Conservation (phyloP, 805 yeast species). For the Wickerhamomyces mucosus region DNA sequence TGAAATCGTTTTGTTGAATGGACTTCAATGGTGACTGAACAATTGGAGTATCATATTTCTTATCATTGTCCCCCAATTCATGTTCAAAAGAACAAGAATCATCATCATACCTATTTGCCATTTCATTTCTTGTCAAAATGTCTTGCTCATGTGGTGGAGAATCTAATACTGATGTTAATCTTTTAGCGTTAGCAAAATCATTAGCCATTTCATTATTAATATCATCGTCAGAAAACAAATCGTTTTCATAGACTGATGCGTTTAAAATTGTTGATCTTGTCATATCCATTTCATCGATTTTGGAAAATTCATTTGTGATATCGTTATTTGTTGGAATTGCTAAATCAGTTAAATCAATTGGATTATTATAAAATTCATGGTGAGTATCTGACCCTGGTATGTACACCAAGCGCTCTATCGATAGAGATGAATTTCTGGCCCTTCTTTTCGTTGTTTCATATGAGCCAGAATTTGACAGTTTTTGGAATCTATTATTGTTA, state of each 20-base stretch:
- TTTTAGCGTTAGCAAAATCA: slow-evolving; percentile 15
- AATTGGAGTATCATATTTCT: slow-evolving; percentile 5
- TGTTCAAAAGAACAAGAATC: not conserved
- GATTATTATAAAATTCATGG: slow-evolving; percentile 4
- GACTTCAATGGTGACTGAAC: slow-evolving; percentile 15
- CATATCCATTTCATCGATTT: too few species aligned
- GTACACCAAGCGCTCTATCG: not conserved
- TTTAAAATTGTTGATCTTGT: too few species aligned
- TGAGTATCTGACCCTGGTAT: not conserved
- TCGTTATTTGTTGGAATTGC: too few species aligned
- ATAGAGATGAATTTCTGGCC: not conserved
- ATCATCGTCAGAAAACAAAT: slow-evolving; percentile 18
- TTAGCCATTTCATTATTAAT: slow-evolving; percentile 16
- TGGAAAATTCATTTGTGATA: too few species aligned
- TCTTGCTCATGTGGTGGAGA: not conserved
- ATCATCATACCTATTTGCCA: not conserved
- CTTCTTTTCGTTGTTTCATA: too few species aligned
- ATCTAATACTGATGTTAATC: too few species aligned
- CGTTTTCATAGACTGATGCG: too few species aligned
- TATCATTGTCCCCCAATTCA: slow-evolving; percentile 1
- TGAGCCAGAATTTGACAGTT: too few species aligned
- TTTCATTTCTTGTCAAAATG: not conserved
- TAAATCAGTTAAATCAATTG: slow-evolving; percentile 13
- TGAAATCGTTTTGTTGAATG: slow-evolving; percentile 15
- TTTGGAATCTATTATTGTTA: too few species aligned